Percentiles rank a stretch among this genome's conserved stretches.
These are phyloP conservation scores for Ogataea parapolymorpha DNA, from an alignment of 805 yeast genomes.

Conservation along the genomic window DNA sequence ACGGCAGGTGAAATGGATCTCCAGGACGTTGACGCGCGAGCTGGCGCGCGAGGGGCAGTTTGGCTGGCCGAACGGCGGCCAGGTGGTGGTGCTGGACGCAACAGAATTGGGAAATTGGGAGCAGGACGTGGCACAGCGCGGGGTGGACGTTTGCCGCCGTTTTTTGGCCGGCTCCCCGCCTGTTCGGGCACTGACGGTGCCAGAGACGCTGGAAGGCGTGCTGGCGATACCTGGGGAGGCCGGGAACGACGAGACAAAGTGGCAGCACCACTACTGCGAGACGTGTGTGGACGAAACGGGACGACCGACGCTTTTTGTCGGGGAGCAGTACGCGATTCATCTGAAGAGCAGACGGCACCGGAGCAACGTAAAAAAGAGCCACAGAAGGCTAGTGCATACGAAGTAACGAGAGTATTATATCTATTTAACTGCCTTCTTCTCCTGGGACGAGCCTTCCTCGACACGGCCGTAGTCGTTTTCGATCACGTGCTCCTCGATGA, in stretches of 20 bases:
- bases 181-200: conserved; percentile 12
- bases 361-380: conserved; percentile 44
- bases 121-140: conserved; percentile 51
- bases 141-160: conserved; percentile 43
- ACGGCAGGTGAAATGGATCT: conserved; percentile 88
- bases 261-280: conserved; percentile 71
- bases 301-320: conserved; percentile 62
- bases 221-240: conserved; percentile 3
- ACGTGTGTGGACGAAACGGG: conserved; percentile 57
- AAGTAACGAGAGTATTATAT: conserved; percentile 26
- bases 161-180: conserved; percentile 20
- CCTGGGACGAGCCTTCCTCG: conserved; percentile 22
- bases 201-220: conserved; percentile 16
- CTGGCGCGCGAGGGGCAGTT: conserved; percentile 44
- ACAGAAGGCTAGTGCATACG: conserved; percentile 52
- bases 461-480: conserved; percentile 12
- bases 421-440: conserved; percentile 12
- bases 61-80: conserved; percentile 55
- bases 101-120: conserved; percentile 66
- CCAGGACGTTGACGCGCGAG: conserved; percentile 63
- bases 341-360: conserved; percentile 65
- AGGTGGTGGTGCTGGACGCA: conserved; percentile 70
- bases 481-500: conserved; percentile 35
- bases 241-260: conserved; percentile 29
- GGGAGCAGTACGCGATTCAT: conserved; percentile 72